Base-by-base conservation (phyloP, 345 rosid species). In the Pistacia integerrima region DNA sequence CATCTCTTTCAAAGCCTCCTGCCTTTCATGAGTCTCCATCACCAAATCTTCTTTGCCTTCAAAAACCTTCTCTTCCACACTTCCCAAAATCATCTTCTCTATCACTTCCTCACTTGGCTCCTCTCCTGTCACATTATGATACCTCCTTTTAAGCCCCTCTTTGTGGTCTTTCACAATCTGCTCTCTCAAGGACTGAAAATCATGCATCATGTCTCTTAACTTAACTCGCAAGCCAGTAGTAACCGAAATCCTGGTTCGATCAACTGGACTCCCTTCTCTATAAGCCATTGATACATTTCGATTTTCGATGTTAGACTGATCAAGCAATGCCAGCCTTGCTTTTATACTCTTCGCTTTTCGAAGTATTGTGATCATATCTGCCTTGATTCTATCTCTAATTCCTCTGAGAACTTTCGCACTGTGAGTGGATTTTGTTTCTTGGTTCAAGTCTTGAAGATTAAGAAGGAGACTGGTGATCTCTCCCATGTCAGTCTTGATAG, bases 1-100 rank as follows among this genome's bases (percentile, higher is more conserved):
- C 10, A 82, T 56, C 66, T 82, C 82, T 77, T 72, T 75, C 75
- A 82, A 62, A 36, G 82, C 78, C 67, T 76, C 77, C 35, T 78
- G 79, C 64, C 79, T 78, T 52, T 71, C 80, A 36, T 11, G 60
- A 36, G 77, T 78, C 82, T 81, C 84, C 82, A 51, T 49, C n/a
- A 9, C 65, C 64, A 83, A 11, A 28, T 80, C 86, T 67, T 35
- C 66, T 52, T 78, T 83, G 65, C 79, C 82, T 64, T 81, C 81
- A 17, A 77, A 83, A 56, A 74, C 56, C 14, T 54, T 52, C 51
- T 58, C 83, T 55, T 69, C 30, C 64, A 58, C 76, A 30, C 74
- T 67, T 72, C 77, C 77, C 51, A 44, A 16, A 58, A 80, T 62
- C 77, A 80, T 80, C 33, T 68, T 77, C 74, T 80, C 70, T n/a